Evolutionary conservation across 805 yeast species (phyloP).

Genomic region (Schwanniomyces sp.): DNA sequence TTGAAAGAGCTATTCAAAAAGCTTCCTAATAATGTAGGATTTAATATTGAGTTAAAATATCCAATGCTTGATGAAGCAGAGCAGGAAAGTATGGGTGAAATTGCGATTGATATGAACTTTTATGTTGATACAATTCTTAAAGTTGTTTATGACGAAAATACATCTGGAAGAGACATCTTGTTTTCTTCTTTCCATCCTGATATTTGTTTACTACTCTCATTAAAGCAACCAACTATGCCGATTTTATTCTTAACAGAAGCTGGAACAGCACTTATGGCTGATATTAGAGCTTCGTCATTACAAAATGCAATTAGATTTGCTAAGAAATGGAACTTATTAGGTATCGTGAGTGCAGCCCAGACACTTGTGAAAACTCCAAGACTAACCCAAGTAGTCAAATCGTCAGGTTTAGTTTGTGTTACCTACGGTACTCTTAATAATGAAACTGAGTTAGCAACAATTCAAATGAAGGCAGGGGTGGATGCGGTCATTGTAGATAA

Average conservation of each 20-base stretch:
- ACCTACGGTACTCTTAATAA: constrained; percentile 87
- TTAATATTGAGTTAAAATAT: constrained; percentile 91
- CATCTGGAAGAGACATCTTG: constrained; percentile 78
- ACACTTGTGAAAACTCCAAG: constrained; percentile 90
- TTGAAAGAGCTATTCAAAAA: constrained; percentile 79
- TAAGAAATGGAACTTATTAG: constrained; percentile 85
- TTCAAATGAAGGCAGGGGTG: constrained; percentile 91
- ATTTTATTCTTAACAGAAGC: constrained; percentile 86
- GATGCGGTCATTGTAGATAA: constrained; percentile 98
- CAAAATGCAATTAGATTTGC: constrained; percentile 93
- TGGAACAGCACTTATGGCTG: constrained; percentile 86
- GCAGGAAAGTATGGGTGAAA: constrained; percentile 81
- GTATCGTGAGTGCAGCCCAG: constrained; percentile 85
- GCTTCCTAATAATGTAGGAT: constrained; percentile 81
- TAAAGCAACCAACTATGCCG: constrained; percentile 93
- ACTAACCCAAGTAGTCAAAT: constrained; percentile 85
- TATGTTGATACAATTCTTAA: constrained; percentile 87
- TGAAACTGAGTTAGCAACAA: constrained; percentile 75
- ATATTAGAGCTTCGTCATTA: constrained; percentile 79
- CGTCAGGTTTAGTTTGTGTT: constrained; percentile 88
- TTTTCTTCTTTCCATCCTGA: constrained; percentile 96
- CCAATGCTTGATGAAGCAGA: constrained; percentile 95
- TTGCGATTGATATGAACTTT: constrained; percentile 77
- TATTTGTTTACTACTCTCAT: constrained; percentile 76
- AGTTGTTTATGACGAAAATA: constrained; percentile 71